Conservation (phyloP, 345 rosid genomes). For the Salix brachista region DNA sequence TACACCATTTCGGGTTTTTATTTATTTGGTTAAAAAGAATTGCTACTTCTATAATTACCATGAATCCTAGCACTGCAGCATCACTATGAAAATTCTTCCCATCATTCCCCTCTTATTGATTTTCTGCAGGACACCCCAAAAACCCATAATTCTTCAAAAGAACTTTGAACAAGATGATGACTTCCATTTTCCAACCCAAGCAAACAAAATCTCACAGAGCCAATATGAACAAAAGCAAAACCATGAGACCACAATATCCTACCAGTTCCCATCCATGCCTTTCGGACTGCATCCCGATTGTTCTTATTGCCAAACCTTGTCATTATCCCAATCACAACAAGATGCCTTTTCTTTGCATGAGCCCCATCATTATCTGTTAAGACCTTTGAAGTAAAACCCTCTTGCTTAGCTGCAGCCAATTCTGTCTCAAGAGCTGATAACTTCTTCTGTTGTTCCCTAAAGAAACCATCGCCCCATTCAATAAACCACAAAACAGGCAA, state of each 20-base stretch:
- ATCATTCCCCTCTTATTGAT: no score
- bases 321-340: constrained; percentile 23
- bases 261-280: constrained; percentile 36
- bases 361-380: constrained; percentile 11
- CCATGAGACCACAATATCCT: not conserved
- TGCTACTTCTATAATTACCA: no score
- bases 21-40: no score
- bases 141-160: not conserved
- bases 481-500: not conserved
- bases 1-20: no score
- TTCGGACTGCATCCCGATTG: constrained; percentile 28
- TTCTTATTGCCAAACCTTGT: constrained; percentile 24
- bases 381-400: constrained; percentile 22
- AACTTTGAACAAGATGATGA: not conserved
- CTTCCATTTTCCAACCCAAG: not conserved
- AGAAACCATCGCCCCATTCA: not conserved
- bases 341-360: constrained; percentile 17
- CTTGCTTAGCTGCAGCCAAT: constrained; percentile 25
- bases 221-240: not conserved
- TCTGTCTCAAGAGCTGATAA: constrained; percentile 26
- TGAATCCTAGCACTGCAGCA: no score
- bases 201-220: not conserved
- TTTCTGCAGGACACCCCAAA: no score
- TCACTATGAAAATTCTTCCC: no score
- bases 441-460: constrained; percentile 29